Evolutionary conservation across 2,329 filamentous ascomycete genomes (phyloP), one percentile per base, ranked within the genome.

Genomic region (Fonsecaea pedrosoi): DNA sequence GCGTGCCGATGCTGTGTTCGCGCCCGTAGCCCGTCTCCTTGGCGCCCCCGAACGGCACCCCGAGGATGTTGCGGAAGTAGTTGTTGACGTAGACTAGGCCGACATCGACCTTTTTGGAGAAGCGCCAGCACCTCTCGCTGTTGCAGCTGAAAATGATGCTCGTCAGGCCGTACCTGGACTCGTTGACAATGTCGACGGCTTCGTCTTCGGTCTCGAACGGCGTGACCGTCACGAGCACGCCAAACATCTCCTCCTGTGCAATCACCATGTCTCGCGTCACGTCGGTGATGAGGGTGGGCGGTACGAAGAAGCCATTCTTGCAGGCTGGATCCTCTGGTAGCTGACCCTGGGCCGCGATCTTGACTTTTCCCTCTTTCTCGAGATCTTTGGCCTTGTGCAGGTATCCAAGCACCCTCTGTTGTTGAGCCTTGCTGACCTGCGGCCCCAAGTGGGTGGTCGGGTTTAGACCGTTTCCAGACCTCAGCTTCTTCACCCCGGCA

Each of bases 11-110:
- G 1, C 83, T 79, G 69, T 86, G 85, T 78, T 95, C 92, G 62
- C 90, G 87, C 50, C 92, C 91, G 67, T 94, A 91, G 68, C 92
- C 92, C 25, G 83, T 87, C 80, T 92, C 86, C 80, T 94, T 94
- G 82, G 86, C 92, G 0, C 92, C 92, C 64, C 90, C 89, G 72
- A 94, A 94, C 32, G 86, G 86, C 25, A 64, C 60, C 2, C 57
- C 63, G 5, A 60, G 34, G 15, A 64, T 48, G 37, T 65, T 45
- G 15, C 58, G 67, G 45, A 59, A 66, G 40, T 82, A 85, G 34
- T 74, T 73, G 64, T 90, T 89, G 69, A 89, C 83, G 83, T 85
- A 89, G 0, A 89, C 84, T 10, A 78, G 83, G 0, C 87, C 87
- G 0, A 84, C 82, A 70, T 87, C 83, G 6, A 90, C 74, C 59